Conservation (phyloP, 2,329 filamentous ascomycete species). For the Claviceps humidiphila region DNA sequence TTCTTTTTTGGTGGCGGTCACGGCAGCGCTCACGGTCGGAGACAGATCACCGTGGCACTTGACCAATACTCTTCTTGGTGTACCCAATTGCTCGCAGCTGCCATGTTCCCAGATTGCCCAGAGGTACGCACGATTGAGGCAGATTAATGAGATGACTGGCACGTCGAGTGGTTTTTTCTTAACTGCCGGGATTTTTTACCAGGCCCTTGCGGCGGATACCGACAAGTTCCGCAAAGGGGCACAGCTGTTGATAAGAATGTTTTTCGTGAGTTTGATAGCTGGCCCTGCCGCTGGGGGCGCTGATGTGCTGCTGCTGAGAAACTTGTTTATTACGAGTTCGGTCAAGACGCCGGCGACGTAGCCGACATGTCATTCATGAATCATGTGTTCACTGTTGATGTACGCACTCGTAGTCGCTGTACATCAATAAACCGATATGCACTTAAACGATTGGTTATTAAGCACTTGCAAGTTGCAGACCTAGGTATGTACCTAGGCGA, state of each 20-base stretch:
- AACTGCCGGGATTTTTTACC: conserved; percentile 1
- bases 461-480: too few species aligned
- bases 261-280: conserved; percentile 8
- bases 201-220: neutral
- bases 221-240: neutral
- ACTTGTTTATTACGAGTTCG: neutral
- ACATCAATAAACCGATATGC: too few species aligned
- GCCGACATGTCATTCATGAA: too few species aligned
- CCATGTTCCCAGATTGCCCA: neutral
- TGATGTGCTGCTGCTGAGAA: conserved; percentile 5
- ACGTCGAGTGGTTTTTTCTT: conserved; percentile 9
- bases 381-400: too few species aligned
- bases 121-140: conserved; percentile 5
- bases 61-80: conserved; percentile 4
- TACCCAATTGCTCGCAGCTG: neutral
- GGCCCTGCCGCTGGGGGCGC: conserved; percentile 8
- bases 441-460: too few species aligned
- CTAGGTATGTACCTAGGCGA: too few species aligned
- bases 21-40: neutral
- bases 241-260: conserved; percentile 3
- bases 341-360: too few species aligned
- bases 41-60: conserved; percentile 1
- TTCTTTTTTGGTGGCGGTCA: conserved; percentile 6
- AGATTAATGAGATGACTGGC: conserved; percentile 10
- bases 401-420: too few species aligned